These are phyloP conservation scores for Erigeron philadelphicus DNA, from an alignment of 140 eudicot genomes.

Conservation along the genomic window DNA sequence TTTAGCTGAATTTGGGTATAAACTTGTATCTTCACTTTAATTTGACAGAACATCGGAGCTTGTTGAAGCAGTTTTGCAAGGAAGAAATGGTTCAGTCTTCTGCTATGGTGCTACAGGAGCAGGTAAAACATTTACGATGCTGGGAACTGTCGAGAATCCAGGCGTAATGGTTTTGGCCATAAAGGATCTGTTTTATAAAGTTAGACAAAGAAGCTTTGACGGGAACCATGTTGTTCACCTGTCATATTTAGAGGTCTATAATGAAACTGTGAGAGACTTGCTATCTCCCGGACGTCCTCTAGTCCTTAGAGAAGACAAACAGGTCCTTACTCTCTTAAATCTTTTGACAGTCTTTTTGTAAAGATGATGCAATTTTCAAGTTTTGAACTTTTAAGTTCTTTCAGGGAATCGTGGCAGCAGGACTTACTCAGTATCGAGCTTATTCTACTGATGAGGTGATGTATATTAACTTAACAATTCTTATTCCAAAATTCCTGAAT, in stretches of 20 bases:
- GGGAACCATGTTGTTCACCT: slow-evolving; percentile 72
- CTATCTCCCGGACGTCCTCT: slow-evolving; percentile 89
- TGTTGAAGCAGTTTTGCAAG: slow-evolving; percentile 79
- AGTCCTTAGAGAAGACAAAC: slow-evolving; percentile 89
- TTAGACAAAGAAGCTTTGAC: slow-evolving; percentile 67
- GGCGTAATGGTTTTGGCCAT: slow-evolving; percentile 92
- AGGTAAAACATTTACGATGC: slow-evolving; percentile 84
- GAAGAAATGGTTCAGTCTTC: slow-evolving; percentile 84
- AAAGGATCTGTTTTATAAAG: slow-evolving; percentile 68
- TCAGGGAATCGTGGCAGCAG: slow-evolving; percentile 82
- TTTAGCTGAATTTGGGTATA: background rate
- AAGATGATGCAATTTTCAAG: background rate
- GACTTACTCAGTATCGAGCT: slow-evolving; percentile 75
- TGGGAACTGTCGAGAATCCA: slow-evolving; percentile 73
- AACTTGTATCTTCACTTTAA: slow-evolving; percentile 2
- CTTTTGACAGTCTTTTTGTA: background rate
- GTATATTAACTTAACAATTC: background rate
- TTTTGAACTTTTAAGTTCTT: background rate
- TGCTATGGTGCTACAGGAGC: slow-evolving; percentile 96
- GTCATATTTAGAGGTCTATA: slow-evolving; percentile 85
- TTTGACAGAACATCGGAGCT: slow-evolving; percentile 69
- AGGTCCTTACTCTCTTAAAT: slow-evolving; percentile 33
- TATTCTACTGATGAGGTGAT: slow-evolving; percentile 74
- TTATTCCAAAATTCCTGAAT: background rate
- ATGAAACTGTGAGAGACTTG: slow-evolving; percentile 89